Conservation (phyloP, 306 rosid species). For the Glycine latifolia region DNA sequence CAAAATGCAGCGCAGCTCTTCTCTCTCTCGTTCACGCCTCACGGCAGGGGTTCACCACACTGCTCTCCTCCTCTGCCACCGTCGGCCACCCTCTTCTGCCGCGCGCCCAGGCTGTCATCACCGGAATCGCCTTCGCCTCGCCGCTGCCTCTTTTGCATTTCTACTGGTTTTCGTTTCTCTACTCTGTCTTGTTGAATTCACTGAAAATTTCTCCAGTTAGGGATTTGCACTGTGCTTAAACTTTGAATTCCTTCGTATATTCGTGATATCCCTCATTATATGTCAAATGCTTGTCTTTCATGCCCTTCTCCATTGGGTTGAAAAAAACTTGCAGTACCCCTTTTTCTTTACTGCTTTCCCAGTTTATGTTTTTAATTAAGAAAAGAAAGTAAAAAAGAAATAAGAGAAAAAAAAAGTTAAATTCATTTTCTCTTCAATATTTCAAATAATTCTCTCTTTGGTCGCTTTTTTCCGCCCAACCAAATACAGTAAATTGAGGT, state of each 20-base stretch:
- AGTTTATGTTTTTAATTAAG: background rate
- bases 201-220: background rate
- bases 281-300: slow-evolving; percentile 26
- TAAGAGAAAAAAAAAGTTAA: no score
- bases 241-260: slow-evolving; percentile 18
- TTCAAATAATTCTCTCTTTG: background rate
- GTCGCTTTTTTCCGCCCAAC: background rate
- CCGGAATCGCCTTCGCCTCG: background rate
- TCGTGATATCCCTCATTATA: background rate
- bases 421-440: background rate
- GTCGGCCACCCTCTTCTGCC: no score
- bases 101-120: no score
- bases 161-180: slow-evolving; percentile 20
- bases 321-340: background rate
- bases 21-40: no score
- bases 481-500: background rate
- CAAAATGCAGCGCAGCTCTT: no score
- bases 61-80: no score
- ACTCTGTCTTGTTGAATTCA: slow-evolving; percentile 34
- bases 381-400: background rate
- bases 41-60: no score
- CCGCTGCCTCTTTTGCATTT: background rate
- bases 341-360: slow-evolving; percentile 18
- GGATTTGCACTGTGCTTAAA: background rate
- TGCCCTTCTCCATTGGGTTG: background rate